Evolutionary conservation across 148 eudicot genomes (phyloP).

Genomic region (Diospyros lotus): DNA sequence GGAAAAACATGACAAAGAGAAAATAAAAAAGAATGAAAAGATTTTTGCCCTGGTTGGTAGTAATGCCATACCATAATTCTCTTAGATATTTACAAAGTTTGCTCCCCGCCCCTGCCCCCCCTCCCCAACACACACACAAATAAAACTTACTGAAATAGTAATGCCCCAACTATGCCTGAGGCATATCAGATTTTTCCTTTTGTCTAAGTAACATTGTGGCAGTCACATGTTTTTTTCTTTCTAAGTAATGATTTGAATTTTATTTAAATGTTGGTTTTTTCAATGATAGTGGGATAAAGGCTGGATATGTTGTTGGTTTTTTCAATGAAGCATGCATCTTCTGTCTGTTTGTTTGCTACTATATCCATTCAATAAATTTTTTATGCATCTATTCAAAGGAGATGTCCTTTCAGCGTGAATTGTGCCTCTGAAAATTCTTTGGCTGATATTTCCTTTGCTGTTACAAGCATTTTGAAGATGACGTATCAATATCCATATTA

Average conservation of each 20-base stretch:
- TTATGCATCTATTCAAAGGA: too few species aligned
- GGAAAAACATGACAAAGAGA: not conserved
- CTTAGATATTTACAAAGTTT: too few species aligned
- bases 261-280: not conserved
- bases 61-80: not conserved
- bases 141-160: not conserved
- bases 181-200: not conserved
- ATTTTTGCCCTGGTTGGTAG: not conserved
- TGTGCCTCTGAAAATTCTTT: not conserved
- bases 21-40: not conserved
- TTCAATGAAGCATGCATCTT: too few species aligned
- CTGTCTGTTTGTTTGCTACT: not conserved
- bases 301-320: too few species aligned
- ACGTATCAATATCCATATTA: too few species aligned
- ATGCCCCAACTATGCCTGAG: not conserved
- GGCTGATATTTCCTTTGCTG: not conserved
- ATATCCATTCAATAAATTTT: not conserved
- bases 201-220: not conserved
- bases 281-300: too few species aligned
- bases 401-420: too few species aligned
- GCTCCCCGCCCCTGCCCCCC: too few species aligned
- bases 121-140: not conserved
- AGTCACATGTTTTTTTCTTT: not conserved
- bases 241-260: not conserved
- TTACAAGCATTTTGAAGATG: too few species aligned